Evolutionary conservation across 352 stramenopile genomes (phyloP).

Genomic region (Phytopythium oedochilum): DNA sequence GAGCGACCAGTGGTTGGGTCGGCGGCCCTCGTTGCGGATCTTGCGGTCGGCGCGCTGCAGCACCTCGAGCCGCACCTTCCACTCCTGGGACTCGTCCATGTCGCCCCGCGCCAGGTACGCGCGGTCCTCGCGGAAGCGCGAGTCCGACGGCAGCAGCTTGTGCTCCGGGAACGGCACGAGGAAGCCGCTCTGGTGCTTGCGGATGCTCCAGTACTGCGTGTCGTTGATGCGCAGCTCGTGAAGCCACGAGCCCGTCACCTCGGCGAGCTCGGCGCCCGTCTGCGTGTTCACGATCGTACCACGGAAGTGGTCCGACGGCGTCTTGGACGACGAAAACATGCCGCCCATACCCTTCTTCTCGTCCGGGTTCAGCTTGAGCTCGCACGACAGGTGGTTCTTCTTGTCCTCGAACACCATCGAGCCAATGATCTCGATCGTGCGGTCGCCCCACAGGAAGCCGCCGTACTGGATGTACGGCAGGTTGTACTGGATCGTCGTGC

Average conservation of each 20-base stretch:
- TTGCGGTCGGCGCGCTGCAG: slow-evolving; percentile 78
- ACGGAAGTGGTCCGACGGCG: slow-evolving; percentile 66
- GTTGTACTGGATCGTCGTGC: slow-evolving; percentile 63
- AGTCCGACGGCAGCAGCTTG: slow-evolving; percentile 70
- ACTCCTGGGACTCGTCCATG: slow-evolving; percentile 78
- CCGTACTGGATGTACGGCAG: slow-evolving; percentile 71
- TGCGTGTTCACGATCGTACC: slow-evolving; percentile 64
- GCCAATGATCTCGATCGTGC: slow-evolving; percentile 72
- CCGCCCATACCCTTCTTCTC: slow-evolving; percentile 85
- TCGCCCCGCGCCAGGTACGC: slow-evolving; percentile 60
- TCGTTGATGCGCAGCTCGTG: slow-evolving; percentile 66
- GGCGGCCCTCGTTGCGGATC: slow-evolving; percentile 62
- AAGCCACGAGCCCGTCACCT: slow-evolving; percentile 76
- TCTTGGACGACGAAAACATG: slow-evolving; percentile 79
- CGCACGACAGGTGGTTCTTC: slow-evolving; percentile 60
- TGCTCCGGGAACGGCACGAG: slow-evolving; percentile 48
- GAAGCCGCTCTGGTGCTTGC: slow-evolving; percentile 53
- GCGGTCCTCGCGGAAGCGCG: slow-evolving; percentile 65
- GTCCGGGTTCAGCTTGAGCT: slow-evolving; percentile 80
- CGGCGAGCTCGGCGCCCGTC: slow-evolving; percentile 56
- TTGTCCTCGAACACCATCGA: slow-evolving; percentile 74
- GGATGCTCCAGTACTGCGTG: slow-evolving; percentile 70
- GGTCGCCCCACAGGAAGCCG: slow-evolving; percentile 77
- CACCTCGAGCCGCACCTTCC: slow-evolving; percentile 80
- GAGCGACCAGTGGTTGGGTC: slow-evolving; percentile 74